Evolutionary conservation across 225 moss, liverwort and hornwort species (phyloP).

Genomic region (Antitrichia curtipendula): DNA sequence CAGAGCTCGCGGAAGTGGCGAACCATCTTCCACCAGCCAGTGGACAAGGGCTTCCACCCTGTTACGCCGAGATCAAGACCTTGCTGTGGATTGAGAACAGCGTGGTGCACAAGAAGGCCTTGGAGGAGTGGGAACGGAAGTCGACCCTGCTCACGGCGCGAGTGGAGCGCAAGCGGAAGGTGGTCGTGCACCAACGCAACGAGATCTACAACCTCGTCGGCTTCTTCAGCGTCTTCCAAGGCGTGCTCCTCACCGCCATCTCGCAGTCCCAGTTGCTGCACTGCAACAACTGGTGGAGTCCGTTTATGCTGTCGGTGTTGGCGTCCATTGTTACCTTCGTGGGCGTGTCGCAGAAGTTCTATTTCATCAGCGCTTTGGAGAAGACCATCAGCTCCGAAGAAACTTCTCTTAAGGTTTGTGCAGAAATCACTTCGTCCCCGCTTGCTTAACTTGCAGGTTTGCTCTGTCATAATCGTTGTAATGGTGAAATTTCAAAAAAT

Average conservation of each 20-base stretch:
- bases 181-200: neutral
- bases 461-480: neutral
- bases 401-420: conserved; percentile 2
- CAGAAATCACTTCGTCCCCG: neutral
- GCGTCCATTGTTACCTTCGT: conserved; percentile 22
- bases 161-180: conserved; percentile 15
- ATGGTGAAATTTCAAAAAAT: neutral
- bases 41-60: neutral
- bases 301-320: neutral
- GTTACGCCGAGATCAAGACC: conserved; percentile 9
- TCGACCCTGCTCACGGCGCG: neutral
- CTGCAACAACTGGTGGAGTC: conserved; percentile 27
- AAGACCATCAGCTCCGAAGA: conserved; percentile 18
- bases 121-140: conserved; percentile 10
- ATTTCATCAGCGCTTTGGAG: neutral
- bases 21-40: neutral
- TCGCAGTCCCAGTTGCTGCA: conserved; percentile 7
- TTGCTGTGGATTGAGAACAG: conserved; percentile 13
- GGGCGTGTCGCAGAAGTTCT: conserved; percentile 11
- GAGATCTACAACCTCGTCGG: conserved; percentile 27
- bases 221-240: conserved; percentile 24
- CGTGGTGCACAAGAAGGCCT: neutral
- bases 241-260: conserved; percentile 30
- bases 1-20: neutral
- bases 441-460: neutral